phyloP scores from a whole-genome alignment of 345 rosid genomes.

The Gossypium thurberi region DNA sequence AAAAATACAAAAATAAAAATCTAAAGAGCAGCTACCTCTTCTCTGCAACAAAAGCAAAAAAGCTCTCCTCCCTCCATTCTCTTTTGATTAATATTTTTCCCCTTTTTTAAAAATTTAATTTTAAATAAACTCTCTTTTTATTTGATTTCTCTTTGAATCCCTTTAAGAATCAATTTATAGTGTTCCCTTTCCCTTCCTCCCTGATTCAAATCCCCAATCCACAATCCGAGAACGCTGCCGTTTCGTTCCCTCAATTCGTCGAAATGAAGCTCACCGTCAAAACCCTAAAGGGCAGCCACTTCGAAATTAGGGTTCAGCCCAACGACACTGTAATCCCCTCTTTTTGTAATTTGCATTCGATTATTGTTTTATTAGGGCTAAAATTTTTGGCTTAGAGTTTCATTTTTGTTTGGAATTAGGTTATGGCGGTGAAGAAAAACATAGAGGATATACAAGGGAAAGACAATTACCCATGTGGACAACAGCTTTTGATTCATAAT shows the following conservation, averaged over 20 bases:
- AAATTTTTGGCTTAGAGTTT: neutral
- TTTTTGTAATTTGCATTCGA: neutral
- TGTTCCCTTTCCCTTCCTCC: neutral
- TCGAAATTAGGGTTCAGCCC: constrained; percentile 90
- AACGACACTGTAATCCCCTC: constrained; percentile 61
- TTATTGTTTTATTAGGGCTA: neutral
- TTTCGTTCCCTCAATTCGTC: constrained; percentile 12
- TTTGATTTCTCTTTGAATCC: neutral
- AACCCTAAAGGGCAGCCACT: constrained; percentile 93
- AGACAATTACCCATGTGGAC: constrained; percentile 94
- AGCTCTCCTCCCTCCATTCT: too few species aligned
- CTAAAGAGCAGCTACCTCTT: too few species aligned
- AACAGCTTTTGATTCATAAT: constrained; percentile 84
- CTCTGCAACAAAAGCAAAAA: too few species aligned
- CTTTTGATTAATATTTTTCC: too few species aligned
- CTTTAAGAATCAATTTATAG: neutral
- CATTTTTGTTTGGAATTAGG: constrained; percentile 21
- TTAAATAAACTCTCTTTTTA: too few species aligned
- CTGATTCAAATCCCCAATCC: neutral
- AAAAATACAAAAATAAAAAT: too few species aligned
- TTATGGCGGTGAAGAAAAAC: constrained; percentile 97
- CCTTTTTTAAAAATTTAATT: too few species aligned
- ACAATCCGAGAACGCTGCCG: neutral
- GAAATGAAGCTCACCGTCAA: constrained; percentile 96
- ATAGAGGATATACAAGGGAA: constrained; percentile 94